These are phyloP conservation scores for Hyaloscypha variabilis DNA, from an alignment of 495 filamentous ascomycete genomes.

Conservation along the genomic window DNA sequence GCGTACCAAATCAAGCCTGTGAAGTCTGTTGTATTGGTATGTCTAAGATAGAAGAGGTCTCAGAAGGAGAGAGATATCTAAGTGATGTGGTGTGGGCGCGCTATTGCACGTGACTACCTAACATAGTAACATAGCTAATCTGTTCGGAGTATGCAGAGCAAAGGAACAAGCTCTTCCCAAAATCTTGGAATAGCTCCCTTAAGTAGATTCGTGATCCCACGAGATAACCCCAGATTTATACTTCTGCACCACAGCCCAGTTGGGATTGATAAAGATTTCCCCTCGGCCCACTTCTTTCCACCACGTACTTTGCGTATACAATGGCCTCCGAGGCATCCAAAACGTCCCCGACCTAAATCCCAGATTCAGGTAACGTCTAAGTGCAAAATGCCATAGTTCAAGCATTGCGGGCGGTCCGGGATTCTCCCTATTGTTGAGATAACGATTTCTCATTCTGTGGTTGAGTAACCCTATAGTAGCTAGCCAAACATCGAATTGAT, in stretches of 20 bases:
- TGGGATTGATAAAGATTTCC: slow-evolving; percentile 10
- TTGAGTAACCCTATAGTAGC: slow-evolving; percentile 10
- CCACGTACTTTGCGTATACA: slow-evolving; percentile 7
- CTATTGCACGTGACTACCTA: no score
- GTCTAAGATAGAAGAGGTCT: no score
- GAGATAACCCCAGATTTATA: slow-evolving; percentile 14
- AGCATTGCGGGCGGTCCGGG: slow-evolving; percentile 14
- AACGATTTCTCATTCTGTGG: neutral
- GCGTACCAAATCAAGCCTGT: no score
- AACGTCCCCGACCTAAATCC: slow-evolving; percentile 16
- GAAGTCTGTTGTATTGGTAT: no score
- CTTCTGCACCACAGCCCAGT: slow-evolving; percentile 19
- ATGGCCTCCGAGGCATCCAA: slow-evolving; percentile 4
- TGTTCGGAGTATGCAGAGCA: no score
- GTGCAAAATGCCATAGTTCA: slow-evolving; percentile 18
- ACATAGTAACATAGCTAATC: no score
- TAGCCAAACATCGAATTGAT: slow-evolving; percentile 9
- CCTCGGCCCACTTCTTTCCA: slow-evolving; percentile 19
- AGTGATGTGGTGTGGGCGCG: no score
- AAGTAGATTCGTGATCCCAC: slow-evolving; percentile 14
- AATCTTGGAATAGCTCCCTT: no score
- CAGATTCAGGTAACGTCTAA: slow-evolving; percentile 20
- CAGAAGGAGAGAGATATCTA: no score
- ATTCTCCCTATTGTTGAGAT: slow-evolving; percentile 3
- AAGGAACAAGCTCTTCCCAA: no score